Evolutionary conservation across 2,329 filamentous ascomycete genomes (phyloP).

Genomic region (Berkeleyomyces basicola): DNA sequence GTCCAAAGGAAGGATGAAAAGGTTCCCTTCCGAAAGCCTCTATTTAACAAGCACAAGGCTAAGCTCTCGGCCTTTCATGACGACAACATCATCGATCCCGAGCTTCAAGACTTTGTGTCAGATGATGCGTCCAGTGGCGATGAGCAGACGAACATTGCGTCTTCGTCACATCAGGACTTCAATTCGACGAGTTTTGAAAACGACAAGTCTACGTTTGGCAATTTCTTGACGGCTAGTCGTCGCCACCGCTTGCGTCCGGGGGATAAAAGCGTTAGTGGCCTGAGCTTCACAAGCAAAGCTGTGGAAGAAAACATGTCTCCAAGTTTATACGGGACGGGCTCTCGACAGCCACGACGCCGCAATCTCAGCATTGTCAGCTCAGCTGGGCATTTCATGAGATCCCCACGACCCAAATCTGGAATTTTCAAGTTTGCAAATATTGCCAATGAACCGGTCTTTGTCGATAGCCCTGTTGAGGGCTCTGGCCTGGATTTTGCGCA

Average conservation of each 20-base stretch:
- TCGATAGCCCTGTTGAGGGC: slow-evolving; percentile 8
- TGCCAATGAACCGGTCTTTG: slow-evolving; percentile 30
- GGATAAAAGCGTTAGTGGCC: slow-evolving; percentile 57
- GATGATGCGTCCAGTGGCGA: slow-evolving; percentile 78
- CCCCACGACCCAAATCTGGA: slow-evolving; percentile 47
- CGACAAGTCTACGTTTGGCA: slow-evolving; percentile 56
- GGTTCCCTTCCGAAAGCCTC: slow-evolving; percentile 22
- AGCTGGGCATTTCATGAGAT: slow-evolving; percentile 48
- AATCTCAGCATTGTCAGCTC: slow-evolving; percentile 75
- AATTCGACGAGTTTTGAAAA: slow-evolving; percentile 44
- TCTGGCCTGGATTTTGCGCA: slow-evolving; percentile 5
- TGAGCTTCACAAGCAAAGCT: slow-evolving; percentile 54
- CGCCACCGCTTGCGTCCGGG: slow-evolving; percentile 54
- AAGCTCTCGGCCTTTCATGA: slow-evolving; percentile 86
- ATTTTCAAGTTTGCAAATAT: slow-evolving; percentile 39
- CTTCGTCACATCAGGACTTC: slow-evolving; percentile 26
- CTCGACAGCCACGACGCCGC: slow-evolving; percentile 37
- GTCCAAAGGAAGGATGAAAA: slow-evolving; percentile 7
- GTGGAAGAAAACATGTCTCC: slow-evolving; percentile 44
- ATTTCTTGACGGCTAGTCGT: slow-evolving; percentile 56
- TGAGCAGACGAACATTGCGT: slow-evolving; percentile 77
- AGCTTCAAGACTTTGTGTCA: slow-evolving; percentile 87
- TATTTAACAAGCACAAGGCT: slow-evolving; percentile 58
- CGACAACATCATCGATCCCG: slow-evolving; percentile 96
- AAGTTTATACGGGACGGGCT: slow-evolving; percentile 1